Conservation (phyloP, 495 filamentous ascomycete genomes). For the Cairneyella variabilis region DNA sequence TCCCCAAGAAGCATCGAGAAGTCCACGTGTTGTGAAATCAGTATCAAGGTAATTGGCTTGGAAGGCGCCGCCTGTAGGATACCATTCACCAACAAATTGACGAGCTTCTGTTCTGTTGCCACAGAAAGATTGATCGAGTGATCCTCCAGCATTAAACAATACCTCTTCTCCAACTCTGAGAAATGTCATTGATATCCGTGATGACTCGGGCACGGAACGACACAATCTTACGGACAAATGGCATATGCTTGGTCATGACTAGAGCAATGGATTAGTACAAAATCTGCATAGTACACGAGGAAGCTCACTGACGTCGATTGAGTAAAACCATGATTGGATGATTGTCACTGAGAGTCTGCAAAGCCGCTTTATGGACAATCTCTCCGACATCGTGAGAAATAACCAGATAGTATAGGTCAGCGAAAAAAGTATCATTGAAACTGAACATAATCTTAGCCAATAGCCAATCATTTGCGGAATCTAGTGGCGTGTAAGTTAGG, state of each 20-base stretch:
- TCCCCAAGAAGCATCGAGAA: slow-evolving; percentile 28
- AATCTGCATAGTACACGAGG: neutral
- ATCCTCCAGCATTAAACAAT: slow-evolving; percentile 28
- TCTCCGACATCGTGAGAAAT: slow-evolving; percentile 31
- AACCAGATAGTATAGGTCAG: slow-evolving; percentile 29
- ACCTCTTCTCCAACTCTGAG: slow-evolving; percentile 20
- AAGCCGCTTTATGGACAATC: slow-evolving; percentile 31
- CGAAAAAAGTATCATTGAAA: slow-evolving; percentile 31
- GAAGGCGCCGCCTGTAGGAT: slow-evolving; percentile 26
- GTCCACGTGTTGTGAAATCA: slow-evolving; percentile 27
- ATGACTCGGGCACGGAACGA: too few species aligned
- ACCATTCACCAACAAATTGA: slow-evolving; percentile 22
- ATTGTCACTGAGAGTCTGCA: slow-evolving; percentile 30
- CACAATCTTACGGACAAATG: too few species aligned
- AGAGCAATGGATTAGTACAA: neutral
- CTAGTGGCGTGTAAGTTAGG: slow-evolving; percentile 35
- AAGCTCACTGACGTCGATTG: slow-evolving; percentile 25
- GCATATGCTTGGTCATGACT: too few species aligned
- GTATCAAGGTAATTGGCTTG: slow-evolving; percentile 33
- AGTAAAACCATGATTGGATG: slow-evolving; percentile 29
- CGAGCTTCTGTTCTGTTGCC: slow-evolving; percentile 15
- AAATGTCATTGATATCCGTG: too few species aligned
- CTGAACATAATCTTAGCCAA: slow-evolving; percentile 38
- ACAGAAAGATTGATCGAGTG: slow-evolving; percentile 29
- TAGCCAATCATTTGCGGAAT: slow-evolving; percentile 34